phyloP scores from a whole-genome alignment of 352 stramenopile species.

The Pythium utonaiense region DNA sequence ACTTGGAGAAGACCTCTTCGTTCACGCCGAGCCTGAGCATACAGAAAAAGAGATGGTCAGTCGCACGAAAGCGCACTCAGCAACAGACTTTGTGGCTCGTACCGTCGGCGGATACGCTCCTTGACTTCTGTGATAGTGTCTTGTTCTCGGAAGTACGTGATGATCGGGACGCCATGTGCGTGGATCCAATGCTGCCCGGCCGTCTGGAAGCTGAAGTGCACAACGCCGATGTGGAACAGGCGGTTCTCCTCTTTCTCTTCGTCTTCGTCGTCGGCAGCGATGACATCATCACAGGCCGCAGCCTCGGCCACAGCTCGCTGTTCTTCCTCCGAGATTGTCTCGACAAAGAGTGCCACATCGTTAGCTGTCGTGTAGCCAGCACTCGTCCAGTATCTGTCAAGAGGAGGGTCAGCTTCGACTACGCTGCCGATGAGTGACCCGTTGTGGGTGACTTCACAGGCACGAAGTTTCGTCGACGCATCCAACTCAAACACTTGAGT shows the following conservation, averaged over 20 bases:
- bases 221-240: constrained; percentile 50
- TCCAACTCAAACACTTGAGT: constrained; percentile 39
- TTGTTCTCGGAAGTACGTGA: constrained; percentile 58
- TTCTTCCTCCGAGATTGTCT: constrained; percentile 42
- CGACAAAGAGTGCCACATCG: constrained; percentile 56
- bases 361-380: constrained; percentile 27
- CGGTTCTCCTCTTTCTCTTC: constrained; percentile 22
- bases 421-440: constrained; percentile 51
- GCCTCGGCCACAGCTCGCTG: constrained; percentile 2
- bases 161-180: constrained; percentile 60
- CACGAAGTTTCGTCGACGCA: constrained; percentile 36
- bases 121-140: constrained; percentile 72
- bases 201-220: constrained; percentile 73
- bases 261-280: constrained; percentile 1
- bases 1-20: constrained; percentile 59
- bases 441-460: constrained; percentile 58
- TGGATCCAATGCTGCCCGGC: constrained; percentile 64
- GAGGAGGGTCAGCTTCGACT: constrained; percentile 30
- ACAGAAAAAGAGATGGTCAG: constrained; percentile 16
- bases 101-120: constrained; percentile 51
- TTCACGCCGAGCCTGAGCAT: constrained; percentile 64
- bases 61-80: constrained; percentile 1
- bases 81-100: background rate
- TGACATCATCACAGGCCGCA: background rate
- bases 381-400: constrained; percentile 50